Evolutionary conservation across 768 basidiomycete species (phyloP).

Genomic region (Boletus subparvulus): DNA sequence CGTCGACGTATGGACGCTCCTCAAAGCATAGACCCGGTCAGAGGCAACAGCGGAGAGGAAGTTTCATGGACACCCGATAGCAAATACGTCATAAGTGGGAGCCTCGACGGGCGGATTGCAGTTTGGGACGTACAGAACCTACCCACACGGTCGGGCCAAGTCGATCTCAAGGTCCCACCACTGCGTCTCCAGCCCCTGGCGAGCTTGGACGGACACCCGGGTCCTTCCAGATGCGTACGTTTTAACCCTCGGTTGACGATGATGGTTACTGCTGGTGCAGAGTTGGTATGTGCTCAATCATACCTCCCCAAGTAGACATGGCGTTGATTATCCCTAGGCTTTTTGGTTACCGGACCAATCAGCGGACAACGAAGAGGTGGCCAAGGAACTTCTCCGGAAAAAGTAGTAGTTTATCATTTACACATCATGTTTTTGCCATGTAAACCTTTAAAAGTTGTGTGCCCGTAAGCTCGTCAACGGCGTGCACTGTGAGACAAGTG

Average conservation of each 20-base stretch:
- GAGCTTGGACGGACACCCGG: conserved; percentile 75
- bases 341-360: conserved; percentile 69
- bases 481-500: not conserved
- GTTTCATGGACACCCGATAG: conserved; percentile 94
- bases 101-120: conserved; percentile 77
- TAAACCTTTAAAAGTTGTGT: not conserved
- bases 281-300: conserved; percentile 58
- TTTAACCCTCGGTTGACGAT: conserved; percentile 91
- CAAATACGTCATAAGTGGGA: conserved; percentile 84
- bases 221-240: conserved; percentile 79
- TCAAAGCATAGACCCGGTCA: conserved; percentile 62
- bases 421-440: not conserved
- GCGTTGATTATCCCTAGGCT: conserved; percentile 41
- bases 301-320: not conserved
- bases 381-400: conserved; percentile 66
- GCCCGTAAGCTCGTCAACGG: not conserved
- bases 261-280: conserved; percentile 81
- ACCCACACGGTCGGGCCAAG: conserved; percentile 47
- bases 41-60: conserved; percentile 90
- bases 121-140: conserved; percentile 84
- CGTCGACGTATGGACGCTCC: conserved; percentile 51
- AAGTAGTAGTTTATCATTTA: conserved; percentile 22
- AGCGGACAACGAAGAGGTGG: conserved; percentile 68
- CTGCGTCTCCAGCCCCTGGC: conserved; percentile 48
- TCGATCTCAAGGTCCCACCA: conserved; percentile 56